A percentile compares a stretch with the other conserved stretches of the same genome.
These are phyloP conservation scores for Cercospora nicotianae DNA, from an alignment of 2,329 filamentous ascomycete genomes.

Conservation along the genomic window DNA sequence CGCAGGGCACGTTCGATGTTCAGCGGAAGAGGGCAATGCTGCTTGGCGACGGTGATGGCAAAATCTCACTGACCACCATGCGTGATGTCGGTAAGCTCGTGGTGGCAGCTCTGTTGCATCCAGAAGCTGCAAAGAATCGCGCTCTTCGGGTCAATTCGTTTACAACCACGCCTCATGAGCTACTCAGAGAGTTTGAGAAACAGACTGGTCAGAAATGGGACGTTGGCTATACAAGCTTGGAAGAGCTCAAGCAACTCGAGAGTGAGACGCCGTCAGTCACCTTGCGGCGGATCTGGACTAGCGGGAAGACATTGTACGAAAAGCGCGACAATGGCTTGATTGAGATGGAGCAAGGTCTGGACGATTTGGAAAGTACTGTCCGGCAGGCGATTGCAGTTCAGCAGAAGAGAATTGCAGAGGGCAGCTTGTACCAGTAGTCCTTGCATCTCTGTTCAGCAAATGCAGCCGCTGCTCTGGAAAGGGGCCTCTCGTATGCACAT, in stretches of 20 bases:
- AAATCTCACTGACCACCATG: slow-evolving; percentile 69
- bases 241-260: slow-evolving; percentile 58
- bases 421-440: slow-evolving; percentile 4
- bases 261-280: slow-evolving; percentile 58
- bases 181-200: slow-evolving; percentile 66
- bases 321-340: slow-evolving; percentile 65
- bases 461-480: not conserved
- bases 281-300: slow-evolving; percentile 68
- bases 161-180: slow-evolving; percentile 61
- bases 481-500: not conserved
- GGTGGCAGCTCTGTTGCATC: slow-evolving; percentile 61
- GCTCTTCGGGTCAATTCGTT: slow-evolving; percentile 71
- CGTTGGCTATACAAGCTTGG: slow-evolving; percentile 55
- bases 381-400: slow-evolving; percentile 36
- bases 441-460: not conserved
- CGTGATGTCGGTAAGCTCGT: slow-evolving; percentile 68
- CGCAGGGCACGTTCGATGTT: slow-evolving; percentile 61
- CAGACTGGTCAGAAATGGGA: slow-evolving; percentile 61
- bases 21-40: slow-evolving; percentile 59
- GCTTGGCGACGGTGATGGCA: slow-evolving; percentile 61
- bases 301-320: slow-evolving; percentile 70
- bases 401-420: slow-evolving; percentile 12
- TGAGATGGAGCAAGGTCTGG: slow-evolving; percentile 48
- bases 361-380: slow-evolving; percentile 55
- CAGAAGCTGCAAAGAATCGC: slow-evolving; percentile 54